Evolutionary conservation across 371 early-diverging fungal species (phyloP), one percentile per base, ranked within the genome.

Genomic region (Apophysomyces trapeziformis): DNA sequence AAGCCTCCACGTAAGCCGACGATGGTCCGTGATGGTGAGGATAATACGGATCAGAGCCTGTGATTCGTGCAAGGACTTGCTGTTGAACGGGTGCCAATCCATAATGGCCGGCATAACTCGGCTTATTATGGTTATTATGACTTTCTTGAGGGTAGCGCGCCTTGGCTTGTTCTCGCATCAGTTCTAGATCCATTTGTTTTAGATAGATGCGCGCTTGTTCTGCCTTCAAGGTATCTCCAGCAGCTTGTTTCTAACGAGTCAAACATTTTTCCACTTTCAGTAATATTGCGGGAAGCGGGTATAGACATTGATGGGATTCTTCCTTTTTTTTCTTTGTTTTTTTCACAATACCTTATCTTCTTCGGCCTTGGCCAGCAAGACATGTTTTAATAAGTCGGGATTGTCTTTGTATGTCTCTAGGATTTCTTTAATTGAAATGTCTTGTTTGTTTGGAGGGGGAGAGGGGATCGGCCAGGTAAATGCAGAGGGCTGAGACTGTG

Each of bases 281-380:
- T 26, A 26, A 26, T 26, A 26, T 26, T 26, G 32, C 7, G 5
- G 54, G 13, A 44, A 44, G 38, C 8, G 26, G 13, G 32, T 50
- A 7, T 26, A 38, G 7, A 57, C 36, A 32, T 11, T 60, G 9
- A 9, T 13, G 38, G 9, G 7, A 9, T 36, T 21, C 37, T 32
- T 21, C 21, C 39, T 13, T n/a, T n/a, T 36, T 18, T 57, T 58
- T 26, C 26, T 43, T 43, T 14, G 9, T 44, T 46, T 7, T 13
- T 44, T 9, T 37, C 12, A 13, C 32, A 18, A 45, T 78, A 79
- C 85, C 74, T 82, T 84, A 47, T 84, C 83, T 70, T 84, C 83
- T 66, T 82, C 85, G 1, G 81, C 69, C 37, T 84, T 84, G 38
- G 71, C 71, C 21, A 47, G 61, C 14, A 77, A 62, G 54, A 71